Conservation (phyloP, 1,284 basidiomycete genomes). For the Cutaneotrichosporon cavernicola region DNA sequence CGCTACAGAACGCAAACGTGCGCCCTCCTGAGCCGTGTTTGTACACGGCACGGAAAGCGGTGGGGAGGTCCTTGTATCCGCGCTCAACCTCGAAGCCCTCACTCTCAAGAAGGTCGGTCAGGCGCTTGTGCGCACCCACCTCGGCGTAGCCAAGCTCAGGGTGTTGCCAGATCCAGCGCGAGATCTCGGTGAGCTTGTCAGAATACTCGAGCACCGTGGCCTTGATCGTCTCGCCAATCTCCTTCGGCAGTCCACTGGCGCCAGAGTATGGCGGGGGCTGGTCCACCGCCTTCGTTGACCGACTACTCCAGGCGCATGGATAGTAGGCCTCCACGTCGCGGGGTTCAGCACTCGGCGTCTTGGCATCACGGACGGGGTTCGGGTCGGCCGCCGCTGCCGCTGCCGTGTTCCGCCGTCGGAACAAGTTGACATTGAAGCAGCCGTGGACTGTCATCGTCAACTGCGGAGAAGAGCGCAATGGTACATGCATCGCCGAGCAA, state of each 20-base stretch:
- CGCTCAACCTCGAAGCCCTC: conserved; percentile 39
- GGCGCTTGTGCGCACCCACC: conserved; percentile 31
- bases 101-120: conserved; percentile 34
- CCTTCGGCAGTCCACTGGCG: background rate
- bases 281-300: background rate
- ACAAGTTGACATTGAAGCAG: too few species aligned
- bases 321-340: background rate
- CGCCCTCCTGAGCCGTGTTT: conserved; percentile 61
- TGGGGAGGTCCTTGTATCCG: conserved; percentile 52
- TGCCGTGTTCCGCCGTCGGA: too few species aligned
- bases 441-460: too few species aligned
- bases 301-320: background rate
- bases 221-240: conserved; percentile 22
- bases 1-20: conserved; percentile 70
- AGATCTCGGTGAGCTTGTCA: conserved; percentile 41
- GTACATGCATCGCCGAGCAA: background rate
- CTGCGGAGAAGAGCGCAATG: background rate
- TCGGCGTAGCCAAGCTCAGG: conserved; percentile 46
- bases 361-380: too few species aligned
- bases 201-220: conserved; percentile 12
- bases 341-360: too few species aligned
- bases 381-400: too few species aligned
- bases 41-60: conserved; percentile 67
- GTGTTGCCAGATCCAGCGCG: conserved; percentile 43
- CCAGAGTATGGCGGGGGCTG: conserved; percentile 1